Evolutionary conservation across 768 basidiomycete genomes (phyloP), one percentile per base, ranked within the genome.

Genomic region (Panaeolus cyanescens): DNA sequence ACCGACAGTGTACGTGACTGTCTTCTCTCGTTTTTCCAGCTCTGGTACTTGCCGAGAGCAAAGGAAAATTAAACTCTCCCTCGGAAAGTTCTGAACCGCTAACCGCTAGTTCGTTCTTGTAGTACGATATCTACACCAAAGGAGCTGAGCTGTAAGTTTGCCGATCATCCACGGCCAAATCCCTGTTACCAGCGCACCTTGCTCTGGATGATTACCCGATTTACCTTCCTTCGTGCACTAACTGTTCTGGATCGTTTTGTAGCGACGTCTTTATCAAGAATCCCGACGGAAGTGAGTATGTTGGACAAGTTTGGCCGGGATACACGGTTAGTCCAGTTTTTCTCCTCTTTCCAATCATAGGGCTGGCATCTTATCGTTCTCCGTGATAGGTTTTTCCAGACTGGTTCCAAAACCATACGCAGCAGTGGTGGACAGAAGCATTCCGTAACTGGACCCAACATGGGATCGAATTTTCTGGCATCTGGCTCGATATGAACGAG

Each of bases 231-330:
- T 15, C 45, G 30, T 50, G 25, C 22, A 13, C 45, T 39, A 39
- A 56, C 55, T 19, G 28, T 32, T 22, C n/a, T 40, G 15, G 28
- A 25, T 33, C 40, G 17, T 45, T 32, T 58, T 20, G n/a, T 62
- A 89, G 88, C n/a, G 81, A 84, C 54, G 82, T 86, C 0, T 93
- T 87, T 71, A 83, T 93, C 55, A 91, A 85, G 65, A 92, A 93
- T 70, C 87, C 87, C 0, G 87, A 93, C 66, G 87, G 86, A 0
- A 81, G 86, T 34, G 82, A 87, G 66, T 92, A 89, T 70, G 69
- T 91, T 1, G 92, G 92, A 10, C 80, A 87, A 68, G 90, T 91
- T 8, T 92, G 89, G 90, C 90, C 91, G 15, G 89, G 91, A 22
- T 88, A 84, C 72, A 87, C 88, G 6, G 89, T 86, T 33, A 39